Base-by-base conservation (phyloP, 352 stramenopile species). In the Globisporangium cylindrosporum region DNA sequence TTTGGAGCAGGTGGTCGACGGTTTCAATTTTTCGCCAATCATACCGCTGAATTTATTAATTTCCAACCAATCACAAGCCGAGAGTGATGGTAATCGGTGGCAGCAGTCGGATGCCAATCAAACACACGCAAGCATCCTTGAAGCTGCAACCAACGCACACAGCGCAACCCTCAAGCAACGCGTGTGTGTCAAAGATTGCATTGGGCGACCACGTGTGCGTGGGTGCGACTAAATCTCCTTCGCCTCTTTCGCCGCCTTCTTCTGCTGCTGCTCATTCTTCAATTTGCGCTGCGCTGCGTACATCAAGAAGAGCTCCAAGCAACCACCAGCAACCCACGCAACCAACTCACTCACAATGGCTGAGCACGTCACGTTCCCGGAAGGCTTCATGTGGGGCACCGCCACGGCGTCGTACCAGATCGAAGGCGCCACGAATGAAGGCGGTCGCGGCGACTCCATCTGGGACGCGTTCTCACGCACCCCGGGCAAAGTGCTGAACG, bases 341-440 rank as follows among this genome's bases (percentile, higher is more conserved):
- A 58, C 24, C 25, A n/a, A 27, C 12, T 15, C 10, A 18, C 27
- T 34, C 53, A 53, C 60, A 51, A 78, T 74, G 73, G 18, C 59
- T 14, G 66, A 68, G 66, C 74, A 80, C 51, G 64, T 80, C 25
- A 58, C 67, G 59, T 88, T 88, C 62, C 82, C 78, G 20, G 68
- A 81, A 25, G 70, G 62, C 64, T 98, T 98, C 73, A 51, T 86
- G 25, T 98, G 86, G 84, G 94, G 94, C 43, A 79, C 81, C 3
- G 82, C 92, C 32, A 98, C 92, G 0, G 91, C 93, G 14, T 73
- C 86, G 36, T 98, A 97, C 80, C 94, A 98, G 78, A 92, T 98
- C 66, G 94, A 99, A 78, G 96, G 94, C 29, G 94, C 80, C 15
- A 73, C 76, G 14, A 69, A 94, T 25, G 83, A 94, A 60, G 93